Evolutionary conservation across 2,329 filamentous ascomycete species (phyloP).

Genomic region (Talaromyces islandicus): DNA sequence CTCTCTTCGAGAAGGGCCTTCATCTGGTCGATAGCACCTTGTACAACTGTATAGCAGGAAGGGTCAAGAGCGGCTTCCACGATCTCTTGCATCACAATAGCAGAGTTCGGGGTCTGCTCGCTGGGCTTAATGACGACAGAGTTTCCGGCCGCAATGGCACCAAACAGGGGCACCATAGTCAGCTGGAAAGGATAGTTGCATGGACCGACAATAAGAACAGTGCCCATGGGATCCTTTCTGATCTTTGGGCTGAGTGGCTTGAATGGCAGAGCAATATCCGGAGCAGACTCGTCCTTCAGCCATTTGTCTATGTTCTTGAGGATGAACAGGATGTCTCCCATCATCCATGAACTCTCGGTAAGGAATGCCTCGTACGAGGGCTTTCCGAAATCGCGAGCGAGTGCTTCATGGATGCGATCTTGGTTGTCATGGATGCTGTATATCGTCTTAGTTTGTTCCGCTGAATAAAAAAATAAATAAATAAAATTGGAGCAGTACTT

Average conservation of each 20-base stretch:
- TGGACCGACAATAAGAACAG: slow-evolving; percentile 78
- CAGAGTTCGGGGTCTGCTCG: slow-evolving; percentile 69
- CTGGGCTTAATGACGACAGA: slow-evolving; percentile 87
- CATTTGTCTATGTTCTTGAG: slow-evolving; percentile 74
- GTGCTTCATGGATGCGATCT: slow-evolving; percentile 65
- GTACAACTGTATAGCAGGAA: slow-evolving; percentile 68
- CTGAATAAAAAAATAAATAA: background rate
- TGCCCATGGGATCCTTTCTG: slow-evolving; percentile 80
- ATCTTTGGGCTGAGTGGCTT: slow-evolving; percentile 67
- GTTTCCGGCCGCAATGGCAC: slow-evolving; percentile 88
- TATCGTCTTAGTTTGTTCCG: background rate
- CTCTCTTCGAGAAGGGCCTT: slow-evolving; percentile 77
- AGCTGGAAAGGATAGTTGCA: slow-evolving; percentile 94
- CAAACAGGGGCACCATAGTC: slow-evolving; percentile 70
- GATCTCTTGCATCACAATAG: slow-evolving; percentile 73
- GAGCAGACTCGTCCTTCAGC: slow-evolving; percentile 71
- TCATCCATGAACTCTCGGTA: slow-evolving; percentile 69
- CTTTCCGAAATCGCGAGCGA: slow-evolving; percentile 73
- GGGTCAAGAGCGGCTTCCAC: slow-evolving; percentile 70
- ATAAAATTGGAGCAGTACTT: slow-evolving; percentile 24
- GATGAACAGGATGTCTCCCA: slow-evolving; percentile 75
- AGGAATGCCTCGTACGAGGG: slow-evolving; percentile 66
- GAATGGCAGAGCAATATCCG: slow-evolving; percentile 64
- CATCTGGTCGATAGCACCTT: slow-evolving; percentile 75
- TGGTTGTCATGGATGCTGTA: slow-evolving; percentile 66